Conservation (phyloP, 2,329 filamentous ascomycete species). For the Phyllosticta citriasiana region DNA sequence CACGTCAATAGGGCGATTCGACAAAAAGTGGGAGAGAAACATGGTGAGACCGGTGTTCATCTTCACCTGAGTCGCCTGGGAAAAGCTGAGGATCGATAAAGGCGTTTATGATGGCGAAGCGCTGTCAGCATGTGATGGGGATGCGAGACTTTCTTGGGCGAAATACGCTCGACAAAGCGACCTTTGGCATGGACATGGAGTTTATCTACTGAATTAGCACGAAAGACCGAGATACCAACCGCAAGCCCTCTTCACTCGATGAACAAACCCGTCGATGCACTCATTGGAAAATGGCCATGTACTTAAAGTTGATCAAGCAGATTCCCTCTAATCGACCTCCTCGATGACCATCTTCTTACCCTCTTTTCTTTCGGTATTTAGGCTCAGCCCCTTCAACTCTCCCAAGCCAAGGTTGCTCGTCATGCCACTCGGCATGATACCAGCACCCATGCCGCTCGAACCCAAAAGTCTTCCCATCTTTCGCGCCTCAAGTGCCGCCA, state of each 20-base stretch:
- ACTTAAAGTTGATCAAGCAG: neutral
- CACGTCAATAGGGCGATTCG: neutral
- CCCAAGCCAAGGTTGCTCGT: slow-evolving; percentile 21
- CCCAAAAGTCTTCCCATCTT: slow-evolving; percentile 11
- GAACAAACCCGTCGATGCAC: neutral
- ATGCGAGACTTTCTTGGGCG: neutral
- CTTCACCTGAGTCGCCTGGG: neutral
- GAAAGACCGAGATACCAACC: neutral
- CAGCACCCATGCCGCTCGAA: slow-evolving; percentile 13
- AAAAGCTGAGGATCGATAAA: neutral
- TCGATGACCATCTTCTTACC: slow-evolving; percentile 39
- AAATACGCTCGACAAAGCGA: neutral
- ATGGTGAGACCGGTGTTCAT: neutral
- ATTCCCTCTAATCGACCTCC: slow-evolving; percentile 45
- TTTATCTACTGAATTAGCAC: neutral
- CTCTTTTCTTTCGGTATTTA: slow-evolving; percentile 21
- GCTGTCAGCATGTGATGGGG: neutral
- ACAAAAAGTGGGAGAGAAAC: neutral
- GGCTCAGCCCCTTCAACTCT: slow-evolving; percentile 36
- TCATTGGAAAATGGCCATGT: neutral
- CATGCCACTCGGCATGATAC: slow-evolving; percentile 8
- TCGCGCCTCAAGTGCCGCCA: slow-evolving; percentile 57
- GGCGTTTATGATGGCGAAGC: neutral
- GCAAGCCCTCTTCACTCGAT: neutral
- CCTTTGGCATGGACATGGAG: neutral